Evolutionary conservation across 805 yeast species (phyloP), one percentile per base, ranked within the genome.

Genomic region (Saturnispora sanitii): DNA sequence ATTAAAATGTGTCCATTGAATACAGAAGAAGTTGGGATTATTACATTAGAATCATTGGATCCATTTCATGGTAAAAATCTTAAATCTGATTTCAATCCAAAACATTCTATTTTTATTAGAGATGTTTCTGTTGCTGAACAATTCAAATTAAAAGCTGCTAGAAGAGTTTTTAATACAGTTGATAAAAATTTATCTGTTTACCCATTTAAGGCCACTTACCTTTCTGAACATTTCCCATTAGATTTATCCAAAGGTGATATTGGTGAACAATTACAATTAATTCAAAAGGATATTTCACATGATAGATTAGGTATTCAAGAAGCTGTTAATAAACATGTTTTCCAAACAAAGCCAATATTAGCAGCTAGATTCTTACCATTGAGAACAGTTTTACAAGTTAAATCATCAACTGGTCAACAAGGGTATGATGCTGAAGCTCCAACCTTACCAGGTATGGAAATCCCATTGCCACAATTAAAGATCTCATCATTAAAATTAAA

Each of bases 131-230:
- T 84, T 45, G 67, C 72, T 33, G 84, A 88, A 58, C 79, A 75
- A 44, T 71, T 90, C 56, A 86, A 80, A 56, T 67, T 90, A 52
- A 79, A 73, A 56, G 69, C 84, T 19, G 71, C 95, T 8, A 76
- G 95, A 60, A 72, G 70, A 46, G 68, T 87, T 42, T 68, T 88
- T 49, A 68, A 76, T 26, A 73, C 73, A 45, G 74, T 85, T 49
- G 95, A 87, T 61, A 75, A 73, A 50, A 66, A 73, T 36, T 69
- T 75, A 50, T 83, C 95, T 21, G 97, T 92, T 26, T 90, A 76
- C 61, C 97, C 98, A 43, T 85, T 90, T 70, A 90, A 86, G 62
- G 70, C 88, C 50, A 70, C 86, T 29, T 81, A 84, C 62, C 64
- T 84, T 35, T 71, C 85, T 13, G 66, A 68, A 19, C 52, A 61